Evolutionary conservation across 371 early-diverging fungal species (phyloP).

Genomic region (Apophysomyces ossiformis): DNA sequence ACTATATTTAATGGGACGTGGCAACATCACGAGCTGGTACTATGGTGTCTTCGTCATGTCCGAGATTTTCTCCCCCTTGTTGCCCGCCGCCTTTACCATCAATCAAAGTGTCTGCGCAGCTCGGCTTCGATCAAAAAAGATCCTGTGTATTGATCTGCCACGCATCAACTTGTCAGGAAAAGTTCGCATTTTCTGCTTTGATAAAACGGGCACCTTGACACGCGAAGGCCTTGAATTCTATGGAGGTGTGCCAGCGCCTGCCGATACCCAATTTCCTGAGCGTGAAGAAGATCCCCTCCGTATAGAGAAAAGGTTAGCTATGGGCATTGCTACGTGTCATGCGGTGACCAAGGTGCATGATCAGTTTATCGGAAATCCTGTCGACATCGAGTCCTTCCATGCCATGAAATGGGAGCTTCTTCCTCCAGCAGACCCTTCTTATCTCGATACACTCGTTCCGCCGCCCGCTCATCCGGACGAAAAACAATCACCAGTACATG

Average conservation of each 20-base stretch:
- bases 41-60: conserved; percentile 69
- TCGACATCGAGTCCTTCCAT: conserved; percentile 87
- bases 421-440: conserved; percentile 18
- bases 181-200: conserved; percentile 88
- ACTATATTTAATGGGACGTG: conserved; percentile 58
- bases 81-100: conserved; percentile 74
- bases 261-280: conserved; percentile 10
- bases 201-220: conserved; percentile 87
- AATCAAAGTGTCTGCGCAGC: conserved; percentile 73
- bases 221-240: conserved; percentile 76
- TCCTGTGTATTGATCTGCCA: conserved; percentile 72
- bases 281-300: conserved; percentile 25
- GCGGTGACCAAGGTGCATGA: conserved; percentile 68
- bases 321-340: conserved; percentile 80
- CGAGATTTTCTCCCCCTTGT: conserved; percentile 66
- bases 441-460: conserved; percentile 30
- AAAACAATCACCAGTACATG: conserved; percentile 36
- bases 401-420: conserved; percentile 46
- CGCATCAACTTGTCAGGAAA: conserved; percentile 89
- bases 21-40: conserved; percentile 58
- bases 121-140: conserved; percentile 61
- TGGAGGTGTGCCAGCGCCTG: conserved; percentile 23
- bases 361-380: conserved; percentile 81
- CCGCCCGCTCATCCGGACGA: conserved; percentile 21
- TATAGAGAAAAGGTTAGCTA: conserved; percentile 38